These are phyloP conservation scores for Oxyria digyna DNA, from an alignment of 148 eudicot species.

Conservation along the genomic window DNA sequence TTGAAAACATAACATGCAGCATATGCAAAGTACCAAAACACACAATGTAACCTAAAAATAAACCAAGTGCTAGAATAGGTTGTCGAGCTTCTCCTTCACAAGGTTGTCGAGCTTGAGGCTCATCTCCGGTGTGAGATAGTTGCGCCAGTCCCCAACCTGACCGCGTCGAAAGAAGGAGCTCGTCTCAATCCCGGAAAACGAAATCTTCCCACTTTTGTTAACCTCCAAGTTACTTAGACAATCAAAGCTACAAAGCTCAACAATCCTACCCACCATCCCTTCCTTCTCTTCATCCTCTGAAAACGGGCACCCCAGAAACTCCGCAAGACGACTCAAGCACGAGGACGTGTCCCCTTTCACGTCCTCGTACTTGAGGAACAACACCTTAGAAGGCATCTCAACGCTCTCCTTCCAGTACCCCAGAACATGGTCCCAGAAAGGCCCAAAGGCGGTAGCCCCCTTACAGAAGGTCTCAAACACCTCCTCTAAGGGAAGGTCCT, in stretches of 20 bases:
- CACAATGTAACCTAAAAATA: too few species aligned
- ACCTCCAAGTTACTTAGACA: slow-evolving; percentile 30
- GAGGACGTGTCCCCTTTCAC: neutral
- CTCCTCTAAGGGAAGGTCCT: slow-evolving; percentile 7
- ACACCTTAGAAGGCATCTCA: slow-evolving; percentile 18
- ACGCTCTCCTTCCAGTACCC: slow-evolving; percentile 16
- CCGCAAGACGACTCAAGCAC: slow-evolving; percentile 16
- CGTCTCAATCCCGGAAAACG: slow-evolving; percentile 17
- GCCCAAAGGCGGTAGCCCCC: slow-evolving; percentile 7
- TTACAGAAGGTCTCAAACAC: slow-evolving; percentile 11
- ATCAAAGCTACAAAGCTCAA: slow-evolving; percentile 27
- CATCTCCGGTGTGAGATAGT: slow-evolving; percentile 18
- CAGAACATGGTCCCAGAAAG: slow-evolving; percentile 19
- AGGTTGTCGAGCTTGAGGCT: too few species aligned
- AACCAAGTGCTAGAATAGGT: too few species aligned
- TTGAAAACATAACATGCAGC: too few species aligned
- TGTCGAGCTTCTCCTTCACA: too few species aligned
- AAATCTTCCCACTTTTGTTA: slow-evolving; percentile 25
- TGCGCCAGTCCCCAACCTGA: slow-evolving; percentile 1
- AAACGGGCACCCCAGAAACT: slow-evolving; percentile 28
- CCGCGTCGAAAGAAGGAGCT: slow-evolving; percentile 35
- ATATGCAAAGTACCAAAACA: too few species aligned
- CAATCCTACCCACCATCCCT: slow-evolving; percentile 21
- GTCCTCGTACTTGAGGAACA: slow-evolving; percentile 36
- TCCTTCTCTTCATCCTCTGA: slow-evolving; percentile 16